Base-by-base conservation (phyloP, 2,329 filamentous ascomycete species). In the Xylariaceae sp. region DNA sequence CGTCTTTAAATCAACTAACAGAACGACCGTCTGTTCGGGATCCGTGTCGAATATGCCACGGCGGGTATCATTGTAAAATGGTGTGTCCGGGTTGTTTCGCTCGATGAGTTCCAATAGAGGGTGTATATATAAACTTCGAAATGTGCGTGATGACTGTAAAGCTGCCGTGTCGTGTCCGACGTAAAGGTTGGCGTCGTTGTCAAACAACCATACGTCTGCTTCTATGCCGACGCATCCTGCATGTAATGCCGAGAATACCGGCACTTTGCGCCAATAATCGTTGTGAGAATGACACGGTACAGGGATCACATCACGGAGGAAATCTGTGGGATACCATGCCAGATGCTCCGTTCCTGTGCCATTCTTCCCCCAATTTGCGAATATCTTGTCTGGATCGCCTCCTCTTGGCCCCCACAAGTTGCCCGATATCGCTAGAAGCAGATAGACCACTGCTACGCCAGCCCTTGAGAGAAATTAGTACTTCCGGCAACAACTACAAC, bases 1-100 rank as follows among this genome's bases (percentile, higher is more conserved):
- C 2, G 74, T 81, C 64, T 90, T 90, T 59, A 89, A 67, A 61
- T 90, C 86, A 22, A 90, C 73, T 4, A 89, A 71, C 4, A 90
- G 71, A 5, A 78, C 70, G 1, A 87, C 63, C 0, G 78, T 73
- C 55, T 80, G 77, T 2, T 58, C 56, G 0, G 78, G 74, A 49
- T 75, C 66, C 7, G 65, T 65, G 53, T 76, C 69, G 55, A 80
- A 84, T 7, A 88, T 66, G 11, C 85, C 84, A 50, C 68, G 67
- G 2, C 55, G 60, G 3, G 67, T 71, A 5, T 63, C 69, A 45
- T 70, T 70, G 47, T 66, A 66, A 49, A 77, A 75, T 4, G 67
- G 57, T 0, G 72, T 71, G 1, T 66, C 61, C 1, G 72, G 73
- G 52, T 81, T 82, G 47, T 76, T 72, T 10, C 58, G 62, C 23